A percentile compares a stretch with the other conserved stretches of the same genome.
phyloP scores from a whole-genome alignment of 345 rosid genomes.

The Linum usitatissimum region DNA sequence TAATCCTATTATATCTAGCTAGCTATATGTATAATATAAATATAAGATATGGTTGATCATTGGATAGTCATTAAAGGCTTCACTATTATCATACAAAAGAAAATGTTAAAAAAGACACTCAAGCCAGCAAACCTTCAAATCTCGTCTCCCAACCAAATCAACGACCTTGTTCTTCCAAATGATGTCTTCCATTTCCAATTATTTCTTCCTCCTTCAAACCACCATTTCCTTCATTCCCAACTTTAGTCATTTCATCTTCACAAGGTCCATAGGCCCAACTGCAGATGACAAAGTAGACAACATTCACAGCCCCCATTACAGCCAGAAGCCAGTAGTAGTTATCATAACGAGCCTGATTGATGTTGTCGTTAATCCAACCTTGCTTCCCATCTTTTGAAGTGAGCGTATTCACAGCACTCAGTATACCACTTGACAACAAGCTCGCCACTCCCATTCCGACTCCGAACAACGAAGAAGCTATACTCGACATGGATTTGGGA shows the following conservation, averaged over 20 bases:
- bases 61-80: neutral
- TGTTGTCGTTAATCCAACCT: conserved; percentile 63
- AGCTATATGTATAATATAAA: neutral
- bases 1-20: neutral
- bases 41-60: neutral
- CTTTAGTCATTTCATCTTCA: conserved; percentile 23
- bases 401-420: conserved; percentile 24
- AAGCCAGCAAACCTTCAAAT: neutral
- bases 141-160: neutral
- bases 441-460: conserved; percentile 57
- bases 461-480: conserved; percentile 51
- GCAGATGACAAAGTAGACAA: conserved; percentile 51
- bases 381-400: conserved; percentile 36
- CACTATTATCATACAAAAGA: neutral
- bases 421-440: conserved; percentile 47
- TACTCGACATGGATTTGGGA: conserved; percentile 70
- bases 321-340: conserved; percentile 64
- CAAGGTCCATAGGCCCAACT: conserved; percentile 71
- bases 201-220: neutral
- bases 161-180: conserved; percentile 1
- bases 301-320: conserved; percentile 22
- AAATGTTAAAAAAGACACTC: neutral
- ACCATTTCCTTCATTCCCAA: conserved; percentile 16
- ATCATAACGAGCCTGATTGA: conserved; percentile 65
- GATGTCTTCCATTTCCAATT: conserved; percentile 15